Percentiles rank a stretch among this genome's conserved stretches.
Evolutionary conservation across 768 basidiomycete species (phyloP).

Genomic region (Dioszegia aurantiaca): DNA sequence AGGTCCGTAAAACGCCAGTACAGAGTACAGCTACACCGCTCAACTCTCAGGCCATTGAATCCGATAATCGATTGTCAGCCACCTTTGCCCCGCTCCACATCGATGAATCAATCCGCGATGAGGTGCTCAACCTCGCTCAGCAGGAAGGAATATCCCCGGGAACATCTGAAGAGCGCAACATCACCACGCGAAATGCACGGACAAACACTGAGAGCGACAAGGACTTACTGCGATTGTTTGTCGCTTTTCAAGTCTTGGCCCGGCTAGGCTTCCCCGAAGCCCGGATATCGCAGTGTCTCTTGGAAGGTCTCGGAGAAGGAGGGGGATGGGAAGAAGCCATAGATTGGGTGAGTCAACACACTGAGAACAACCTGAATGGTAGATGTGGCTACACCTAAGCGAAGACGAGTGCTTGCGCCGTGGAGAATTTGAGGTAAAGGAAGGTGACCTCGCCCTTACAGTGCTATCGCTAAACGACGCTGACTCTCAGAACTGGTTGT

Average conservation of each 20-base stretch:
- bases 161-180: neutral
- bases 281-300: constrained; percentile 69
- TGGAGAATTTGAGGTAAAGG: constrained; percentile 39
- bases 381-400: constrained; percentile 49
- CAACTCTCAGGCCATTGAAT: constrained; percentile 65
- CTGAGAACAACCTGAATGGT: neutral
- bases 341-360: constrained; percentile 71
- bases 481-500: neutral
- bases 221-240: constrained; percentile 64
- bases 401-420: constrained; percentile 46
- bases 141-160: neutral
- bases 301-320: constrained; percentile 57
- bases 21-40: constrained; percentile 12
- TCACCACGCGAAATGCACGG: constrained; percentile 18
- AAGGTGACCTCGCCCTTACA: constrained; percentile 15
- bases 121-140: constrained; percentile 60
- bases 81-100: constrained; percentile 64
- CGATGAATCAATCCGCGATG: constrained; percentile 61
- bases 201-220: constrained; percentile 60
- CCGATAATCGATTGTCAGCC: constrained; percentile 71
- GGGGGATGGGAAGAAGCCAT: constrained; percentile 68
- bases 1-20: constrained; percentile 58
- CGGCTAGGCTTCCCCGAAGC: constrained; percentile 72
- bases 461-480: neutral
- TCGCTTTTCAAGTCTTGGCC: constrained; percentile 76